Percentiles rank a stretch among this genome's conserved stretches.
These are phyloP conservation scores for Kernera saxatilis DNA, from an alignment of 345 rosid genomes.

Conservation along the genomic window DNA sequence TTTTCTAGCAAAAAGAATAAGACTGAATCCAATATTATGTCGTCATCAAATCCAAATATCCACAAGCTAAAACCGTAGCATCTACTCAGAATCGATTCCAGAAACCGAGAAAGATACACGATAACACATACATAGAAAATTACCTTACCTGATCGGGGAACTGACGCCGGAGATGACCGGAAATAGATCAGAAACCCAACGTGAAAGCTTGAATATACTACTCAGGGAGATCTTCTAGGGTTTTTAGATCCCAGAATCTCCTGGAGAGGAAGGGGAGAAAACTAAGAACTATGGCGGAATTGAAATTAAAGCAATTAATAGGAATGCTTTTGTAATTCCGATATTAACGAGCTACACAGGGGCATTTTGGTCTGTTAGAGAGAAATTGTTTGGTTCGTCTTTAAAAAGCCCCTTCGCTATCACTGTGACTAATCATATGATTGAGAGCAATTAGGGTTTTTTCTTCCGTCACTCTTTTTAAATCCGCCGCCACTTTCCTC, in stretches of 20 bases:
- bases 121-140: neutral
- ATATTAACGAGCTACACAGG: neutral
- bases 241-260: neutral
- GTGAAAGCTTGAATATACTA: neutral
- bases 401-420: slow-evolving; percentile 1
- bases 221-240: slow-evolving; percentile 8
- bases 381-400: neutral
- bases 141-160: neutral
- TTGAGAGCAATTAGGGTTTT: slow-evolving; percentile 19
- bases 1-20: neutral
- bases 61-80: neutral
- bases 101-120: neutral
- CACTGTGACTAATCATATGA: neutral
- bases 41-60: neutral
- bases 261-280: neutral
- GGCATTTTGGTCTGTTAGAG: neutral
- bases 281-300: neutral
- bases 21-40: neutral
- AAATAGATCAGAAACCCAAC: neutral
- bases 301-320: neutral
- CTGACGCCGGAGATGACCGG: neutral
- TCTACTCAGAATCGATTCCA: neutral
- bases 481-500: slow-evolving; percentile 10
- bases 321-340: neutral
- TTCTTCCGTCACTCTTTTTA: neutral